Conservation (phyloP, 176 grass and related monocot species). For the Triticum timopheevii region DNA sequence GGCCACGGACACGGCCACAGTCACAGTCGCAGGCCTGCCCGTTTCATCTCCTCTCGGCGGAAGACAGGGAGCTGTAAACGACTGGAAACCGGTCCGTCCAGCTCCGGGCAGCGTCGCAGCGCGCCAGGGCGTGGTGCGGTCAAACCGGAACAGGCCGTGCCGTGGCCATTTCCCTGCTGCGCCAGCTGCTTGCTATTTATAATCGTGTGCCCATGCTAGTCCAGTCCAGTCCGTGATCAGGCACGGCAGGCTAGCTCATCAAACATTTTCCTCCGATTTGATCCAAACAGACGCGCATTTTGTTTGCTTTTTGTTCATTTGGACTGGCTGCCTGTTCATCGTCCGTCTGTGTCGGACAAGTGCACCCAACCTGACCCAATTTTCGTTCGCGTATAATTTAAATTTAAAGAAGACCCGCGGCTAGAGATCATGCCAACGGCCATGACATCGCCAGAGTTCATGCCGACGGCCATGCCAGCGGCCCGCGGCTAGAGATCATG, state of each 20-base stretch:
- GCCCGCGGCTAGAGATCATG: too few species aligned
- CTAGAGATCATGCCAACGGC: too few species aligned
- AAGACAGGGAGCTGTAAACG: background rate
- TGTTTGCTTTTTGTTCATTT: too few species aligned
- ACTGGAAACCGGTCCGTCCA: constrained; percentile 20
- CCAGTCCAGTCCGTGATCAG: background rate
- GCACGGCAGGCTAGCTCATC: background rate
- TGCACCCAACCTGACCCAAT: too few species aligned
- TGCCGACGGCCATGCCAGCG: too few species aligned
- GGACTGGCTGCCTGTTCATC: too few species aligned
- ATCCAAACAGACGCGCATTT: too few species aligned
- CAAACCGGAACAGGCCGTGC: constrained; percentile 25
- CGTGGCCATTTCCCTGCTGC: background rate
- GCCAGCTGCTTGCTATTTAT: background rate
- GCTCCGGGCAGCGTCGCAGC: background rate
- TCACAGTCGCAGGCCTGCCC: background rate
- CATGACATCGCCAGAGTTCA: too few species aligned
- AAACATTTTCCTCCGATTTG: background rate
- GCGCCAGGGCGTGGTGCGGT: constrained; percentile 1
- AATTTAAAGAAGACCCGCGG: too few species aligned
- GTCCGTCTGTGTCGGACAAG: too few species aligned
- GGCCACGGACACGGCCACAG: background rate
- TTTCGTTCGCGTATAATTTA: too few species aligned
- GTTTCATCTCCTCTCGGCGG: background rate
- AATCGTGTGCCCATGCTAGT: background rate